These are phyloP conservation scores for Podila epigama DNA, from an alignment of 192 early-diverging fungal species.

Conservation along the genomic window DNA sequence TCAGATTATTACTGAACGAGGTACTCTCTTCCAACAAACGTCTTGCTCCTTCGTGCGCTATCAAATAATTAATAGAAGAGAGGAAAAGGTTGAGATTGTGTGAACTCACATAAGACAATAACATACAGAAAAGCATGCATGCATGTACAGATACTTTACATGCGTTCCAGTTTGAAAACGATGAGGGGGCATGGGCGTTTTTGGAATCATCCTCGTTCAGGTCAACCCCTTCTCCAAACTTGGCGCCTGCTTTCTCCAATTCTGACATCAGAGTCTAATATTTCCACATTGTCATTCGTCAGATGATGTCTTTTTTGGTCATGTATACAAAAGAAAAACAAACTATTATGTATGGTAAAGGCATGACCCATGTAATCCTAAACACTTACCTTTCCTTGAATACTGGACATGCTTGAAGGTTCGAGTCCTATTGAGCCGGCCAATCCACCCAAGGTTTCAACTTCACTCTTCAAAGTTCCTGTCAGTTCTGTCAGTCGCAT, in stretches of 20 bases:
- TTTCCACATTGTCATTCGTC: background rate
- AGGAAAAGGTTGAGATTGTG: too few relatives aligned
- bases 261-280: slow-evolving; percentile 32
- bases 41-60: slow-evolving; percentile 23
- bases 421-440: background rate
- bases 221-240: slow-evolving; percentile 21
- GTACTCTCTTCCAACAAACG: slow-evolving; percentile 33
- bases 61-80: background rate
- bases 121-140: background rate
- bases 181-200: background rate
- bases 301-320: background rate
- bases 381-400: slow-evolving; percentile 7
- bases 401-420: background rate
- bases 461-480: slow-evolving; percentile 19
- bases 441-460: slow-evolving; percentile 12
- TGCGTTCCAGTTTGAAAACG: slow-evolving; percentile 7
- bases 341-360: background rate
- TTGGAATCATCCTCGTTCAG: background rate
- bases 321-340: background rate
- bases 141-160: background rate
- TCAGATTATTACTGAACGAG: slow-evolving; percentile 22
- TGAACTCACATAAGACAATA: background rate
- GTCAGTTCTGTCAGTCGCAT: slow-evolving; percentile 29
- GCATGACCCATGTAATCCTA: background rate
- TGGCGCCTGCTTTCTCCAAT: slow-evolving; percentile 14